Base-by-base conservation (phyloP, 1,284 basidiomycete species). In the Flammula alnicola region DNA sequence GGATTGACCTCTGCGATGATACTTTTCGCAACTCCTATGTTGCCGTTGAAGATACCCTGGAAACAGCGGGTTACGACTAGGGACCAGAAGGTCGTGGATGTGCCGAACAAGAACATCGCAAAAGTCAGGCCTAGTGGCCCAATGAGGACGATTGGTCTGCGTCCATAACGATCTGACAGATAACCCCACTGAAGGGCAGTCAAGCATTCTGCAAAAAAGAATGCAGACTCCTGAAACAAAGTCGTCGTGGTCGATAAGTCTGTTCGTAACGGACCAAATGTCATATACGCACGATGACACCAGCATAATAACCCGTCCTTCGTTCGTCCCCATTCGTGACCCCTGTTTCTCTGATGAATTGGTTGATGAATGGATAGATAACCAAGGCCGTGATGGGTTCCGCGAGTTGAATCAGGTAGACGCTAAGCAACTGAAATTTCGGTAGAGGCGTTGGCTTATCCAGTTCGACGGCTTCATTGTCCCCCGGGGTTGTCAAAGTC, bases 311-410 rank as follows among this genome's bases (percentile, higher is more conserved):
- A 0, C 78, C 79, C 1, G 74, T 76, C 52, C 68, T 76, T 5
- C 60, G 64, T 54, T 77, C 71, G 49, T 78, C 71, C 17, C 74
- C 75, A 17, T 61, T 56, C 1, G 76, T 79, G 10, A 80, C 65
- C 1, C 74, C 76, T 5, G 74, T 77, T n/a, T 73, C 72, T 17
- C 67, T 61, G n/a, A 80, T 70, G 36, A 79, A 70, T 52, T 79
- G 69, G 50, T 66, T 73, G 51, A 83, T 72, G 59, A 82, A 83
- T 1, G 80, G 81, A 44, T 78, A 80, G 50, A 83, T 80, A 27
- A 81, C 76, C 8, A 67, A 66, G 20, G 65, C 70, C 0, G 76
- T 74, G 16, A 81, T 64, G 14, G 79, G 77, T 57, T 81, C 80
- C 5, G 76, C 57, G 29, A 78, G 64, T 47, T 78, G 73, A 19